Percentiles rank a stretch among this genome's conserved stretches.
Conservation (phyloP, 768 basidiomycete species). For the Symmetrospora coprosmae region DNA sequence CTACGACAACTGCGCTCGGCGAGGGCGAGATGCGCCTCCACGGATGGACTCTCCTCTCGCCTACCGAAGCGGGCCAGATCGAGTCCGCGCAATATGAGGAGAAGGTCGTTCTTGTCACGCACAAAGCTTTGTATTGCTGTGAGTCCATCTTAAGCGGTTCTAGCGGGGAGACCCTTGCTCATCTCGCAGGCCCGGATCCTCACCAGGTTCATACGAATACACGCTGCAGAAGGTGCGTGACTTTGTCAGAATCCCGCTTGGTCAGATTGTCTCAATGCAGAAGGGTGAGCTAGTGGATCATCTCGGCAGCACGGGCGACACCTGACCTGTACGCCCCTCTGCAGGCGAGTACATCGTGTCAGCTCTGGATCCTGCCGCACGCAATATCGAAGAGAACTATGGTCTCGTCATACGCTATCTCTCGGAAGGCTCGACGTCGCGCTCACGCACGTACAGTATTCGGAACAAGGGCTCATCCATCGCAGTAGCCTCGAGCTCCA, state of each 20-base stretch:
- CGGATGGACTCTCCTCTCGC: constrained; percentile 87
- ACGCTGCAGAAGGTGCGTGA: constrained; percentile 36
- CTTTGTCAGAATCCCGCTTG: constrained; percentile 76
- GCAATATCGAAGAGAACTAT: constrained; percentile 73
- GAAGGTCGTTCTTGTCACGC: constrained; percentile 61
- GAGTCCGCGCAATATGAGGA: constrained; percentile 53
- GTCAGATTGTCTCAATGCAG: constrained; percentile 58
- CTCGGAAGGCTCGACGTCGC: constrained; percentile 55
- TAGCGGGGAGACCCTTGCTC: no score
- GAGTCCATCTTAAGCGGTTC: neutral
- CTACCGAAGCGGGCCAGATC: constrained; percentile 53
- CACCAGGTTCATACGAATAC: constrained; percentile 28
- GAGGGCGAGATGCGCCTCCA: constrained; percentile 63
- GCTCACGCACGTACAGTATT: constrained; percentile 71
- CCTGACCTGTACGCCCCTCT: neutral
- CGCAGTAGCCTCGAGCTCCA: no score
- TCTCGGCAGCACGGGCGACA: neutral
- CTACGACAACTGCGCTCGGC: constrained; percentile 56
- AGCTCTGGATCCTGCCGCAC: constrained; percentile 76
- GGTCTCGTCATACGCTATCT: constrained; percentile 76
- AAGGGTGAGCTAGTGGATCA: constrained; percentile 48
- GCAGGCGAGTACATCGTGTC: constrained; percentile 90
- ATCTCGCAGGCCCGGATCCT: neutral
- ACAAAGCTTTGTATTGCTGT: constrained; percentile 26
- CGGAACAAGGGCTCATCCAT: constrained; percentile 44